phyloP scores from a whole-genome alignment of 225 moss, liverwort and hornwort genomes.

The Antitrichia curtipendula region DNA sequence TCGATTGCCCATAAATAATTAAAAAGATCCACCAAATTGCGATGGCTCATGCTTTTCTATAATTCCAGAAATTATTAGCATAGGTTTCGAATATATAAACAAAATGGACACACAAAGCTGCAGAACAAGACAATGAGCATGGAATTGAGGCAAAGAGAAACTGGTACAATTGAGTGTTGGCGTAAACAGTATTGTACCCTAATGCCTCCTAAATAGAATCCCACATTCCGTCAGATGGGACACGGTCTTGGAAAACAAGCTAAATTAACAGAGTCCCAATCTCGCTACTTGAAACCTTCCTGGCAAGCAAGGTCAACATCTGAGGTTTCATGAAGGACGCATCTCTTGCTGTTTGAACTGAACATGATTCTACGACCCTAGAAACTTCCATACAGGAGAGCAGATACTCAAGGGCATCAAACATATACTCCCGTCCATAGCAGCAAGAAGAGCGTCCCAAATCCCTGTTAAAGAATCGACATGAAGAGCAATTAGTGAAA shows the following conservation, averaged over 20 bases:
- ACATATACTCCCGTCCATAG: conserved; percentile 99
- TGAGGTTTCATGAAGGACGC: background rate
- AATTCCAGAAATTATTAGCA: background rate
- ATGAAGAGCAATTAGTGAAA: background rate
- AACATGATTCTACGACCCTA: conserved; percentile 4
- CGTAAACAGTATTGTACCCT: background rate
- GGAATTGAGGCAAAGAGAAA: background rate
- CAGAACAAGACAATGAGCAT: background rate
- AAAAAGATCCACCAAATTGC: background rate
- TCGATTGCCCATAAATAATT: background rate
- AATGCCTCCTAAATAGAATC: background rate
- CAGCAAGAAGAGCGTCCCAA: conserved; percentile 86
- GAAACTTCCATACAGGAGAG: background rate
- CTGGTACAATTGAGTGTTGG: background rate
- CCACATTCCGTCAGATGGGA: background rate
- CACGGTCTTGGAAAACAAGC: background rate
- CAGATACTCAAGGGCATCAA: conserved; percentile 14
- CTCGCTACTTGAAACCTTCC: background rate
- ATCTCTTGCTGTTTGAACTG: background rate
- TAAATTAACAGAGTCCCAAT: background rate
- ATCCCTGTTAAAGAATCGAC: conserved; percentile 44
- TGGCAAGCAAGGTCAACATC: background rate
- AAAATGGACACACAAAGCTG: background rate
- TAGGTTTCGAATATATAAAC: background rate
- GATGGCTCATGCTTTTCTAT: background rate